Base-by-base conservation (phyloP, 1,284 basidiomycete species). In the Melampsora americana region DNA sequence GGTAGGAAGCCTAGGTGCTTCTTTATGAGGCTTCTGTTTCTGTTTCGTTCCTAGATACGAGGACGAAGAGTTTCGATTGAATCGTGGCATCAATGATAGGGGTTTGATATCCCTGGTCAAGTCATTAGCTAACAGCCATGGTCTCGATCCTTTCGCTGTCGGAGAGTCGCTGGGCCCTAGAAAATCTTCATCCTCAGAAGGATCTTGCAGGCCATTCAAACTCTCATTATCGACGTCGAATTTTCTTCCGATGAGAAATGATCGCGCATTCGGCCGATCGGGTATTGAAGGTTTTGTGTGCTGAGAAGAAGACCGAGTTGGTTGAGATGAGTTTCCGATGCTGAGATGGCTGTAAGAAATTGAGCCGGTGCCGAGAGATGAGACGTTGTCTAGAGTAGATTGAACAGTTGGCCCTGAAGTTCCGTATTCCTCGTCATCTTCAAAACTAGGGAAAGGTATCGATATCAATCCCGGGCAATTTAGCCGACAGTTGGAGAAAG, bases 371-470 rank as follows among this genome's bases (percentile, higher is more conserved):
- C 53, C 14, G 53, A 59, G 53, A 23, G 53, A 23, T 28, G 53
- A 59, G 28, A 14, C 53, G 14, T 16, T 7, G 6, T 26, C 53
- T 9, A 59, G n/a, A 5, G 53, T 26, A 23, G 53, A 59, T 9
- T 28, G n/a, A 23, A 28, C 53, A 26, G 28, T 59, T 28, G 53
- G 53, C 0, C 23, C 53, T 23, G 53, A 23, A 14, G 28, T 59
- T 23, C 23, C 53, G 23, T 59, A 67, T 53, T 74, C 72, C 42
- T 39, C 72, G 23, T 74, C 72, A n/a, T 74, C 72, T 66, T 74
- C 72, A 46, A 74, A 74, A 32, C 72, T 74, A 16, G 72, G 72
- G 28, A 74, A 74, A 23, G 72, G 72, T 20, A 74, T 74, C 39
- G 44, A 56, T 39, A 59, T 59, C 53, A 59, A 16, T 59, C 53